These are phyloP conservation scores for Colletotrichum tropicicola DNA, from an alignment of 2,329 filamentous ascomycete genomes.

Conservation along the genomic window DNA sequence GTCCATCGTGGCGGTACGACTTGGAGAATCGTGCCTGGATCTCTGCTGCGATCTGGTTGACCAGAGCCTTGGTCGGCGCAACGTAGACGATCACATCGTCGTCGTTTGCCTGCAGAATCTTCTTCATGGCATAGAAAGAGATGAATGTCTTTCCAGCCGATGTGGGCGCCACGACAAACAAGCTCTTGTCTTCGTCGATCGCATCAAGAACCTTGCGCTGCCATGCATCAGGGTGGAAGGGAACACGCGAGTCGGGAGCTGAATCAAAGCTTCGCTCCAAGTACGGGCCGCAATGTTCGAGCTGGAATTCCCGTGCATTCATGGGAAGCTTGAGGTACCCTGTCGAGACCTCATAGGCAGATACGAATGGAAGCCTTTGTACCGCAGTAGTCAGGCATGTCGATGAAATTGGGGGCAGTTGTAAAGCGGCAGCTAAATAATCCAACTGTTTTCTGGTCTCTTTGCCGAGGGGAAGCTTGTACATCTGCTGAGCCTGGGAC, in stretches of 20 bases:
- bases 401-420: not conserved
- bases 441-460: too few species aligned
- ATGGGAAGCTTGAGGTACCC: not conserved
- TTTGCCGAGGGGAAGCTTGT: not conserved
- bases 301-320: slow-evolving; percentile 63
- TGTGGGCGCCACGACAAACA: slow-evolving; percentile 81
- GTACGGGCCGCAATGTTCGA: slow-evolving; percentile 75
- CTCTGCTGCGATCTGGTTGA: slow-evolving; percentile 86
- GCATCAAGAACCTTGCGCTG: slow-evolving; percentile 78
- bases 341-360: not conserved
- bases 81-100: slow-evolving; percentile 81
- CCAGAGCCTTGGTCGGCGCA: slow-evolving; percentile 82
- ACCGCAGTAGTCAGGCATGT: too few species aligned
- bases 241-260: slow-evolving; percentile 70
- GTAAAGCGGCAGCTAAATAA: too few species aligned
- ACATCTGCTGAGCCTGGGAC: not conserved
- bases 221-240: slow-evolving; percentile 80
- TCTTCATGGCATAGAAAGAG: slow-evolving; percentile 85
- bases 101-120: slow-evolving; percentile 73
- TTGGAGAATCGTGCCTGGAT: slow-evolving; percentile 80
- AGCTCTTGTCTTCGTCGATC: slow-evolving; percentile 74
- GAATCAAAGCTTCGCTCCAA: slow-evolving; percentile 80
- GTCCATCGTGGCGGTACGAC: slow-evolving; percentile 64
- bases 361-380: not conserved
- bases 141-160: slow-evolving; percentile 87